These are phyloP conservation scores for Ogataea corticis DNA, from an alignment of 805 yeast species.

Conservation along the genomic window DNA sequence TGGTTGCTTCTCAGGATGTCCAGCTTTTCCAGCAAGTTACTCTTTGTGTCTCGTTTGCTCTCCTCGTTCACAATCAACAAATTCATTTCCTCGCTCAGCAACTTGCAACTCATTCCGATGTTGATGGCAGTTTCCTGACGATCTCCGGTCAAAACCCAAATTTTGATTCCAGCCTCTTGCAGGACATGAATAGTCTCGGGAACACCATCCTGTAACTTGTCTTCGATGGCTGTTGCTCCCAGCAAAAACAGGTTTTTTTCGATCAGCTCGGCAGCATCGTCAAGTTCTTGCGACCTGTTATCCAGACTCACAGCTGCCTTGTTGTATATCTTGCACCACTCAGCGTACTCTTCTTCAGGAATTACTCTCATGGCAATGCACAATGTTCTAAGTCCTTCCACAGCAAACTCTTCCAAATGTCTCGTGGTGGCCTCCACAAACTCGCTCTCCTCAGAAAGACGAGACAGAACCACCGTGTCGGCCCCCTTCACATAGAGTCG, in stretches of 20 bases:
- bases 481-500: conserved; percentile 95
- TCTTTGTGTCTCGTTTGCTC: conserved; percentile 69
- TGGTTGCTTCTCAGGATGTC: conserved; percentile 71
- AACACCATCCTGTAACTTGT: conserved; percentile 95
- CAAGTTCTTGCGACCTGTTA: conserved; percentile 73
- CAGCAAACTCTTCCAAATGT: conserved; percentile 94
- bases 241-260: conserved; percentile 76
- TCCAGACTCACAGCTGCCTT: conserved; percentile 82
- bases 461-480: conserved; percentile 90
- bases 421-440: conserved; percentile 79
- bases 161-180: conserved; percentile 94
- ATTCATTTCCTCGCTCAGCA: conserved; percentile 95
- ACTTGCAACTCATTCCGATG: conserved; percentile 96
- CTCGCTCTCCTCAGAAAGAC: conserved; percentile 72
- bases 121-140: conserved; percentile 98
- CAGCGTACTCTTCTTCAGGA: conserved; percentile 71
- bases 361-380: conserved; percentile 87
- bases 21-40: conserved; percentile 72
- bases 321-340: conserved; percentile 67
- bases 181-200: conserved; percentile 95
- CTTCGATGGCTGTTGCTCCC: conserved; percentile 99
- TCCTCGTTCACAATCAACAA: conserved; percentile 87
- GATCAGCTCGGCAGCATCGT: conserved; percentile 84
- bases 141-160: conserved; percentile 98
- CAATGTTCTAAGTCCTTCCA: conserved; percentile 90